Evolutionary conservation across 495 filamentous ascomycete genomes (phyloP).

Genomic region (Talaromyces trachyspermus): DNA sequence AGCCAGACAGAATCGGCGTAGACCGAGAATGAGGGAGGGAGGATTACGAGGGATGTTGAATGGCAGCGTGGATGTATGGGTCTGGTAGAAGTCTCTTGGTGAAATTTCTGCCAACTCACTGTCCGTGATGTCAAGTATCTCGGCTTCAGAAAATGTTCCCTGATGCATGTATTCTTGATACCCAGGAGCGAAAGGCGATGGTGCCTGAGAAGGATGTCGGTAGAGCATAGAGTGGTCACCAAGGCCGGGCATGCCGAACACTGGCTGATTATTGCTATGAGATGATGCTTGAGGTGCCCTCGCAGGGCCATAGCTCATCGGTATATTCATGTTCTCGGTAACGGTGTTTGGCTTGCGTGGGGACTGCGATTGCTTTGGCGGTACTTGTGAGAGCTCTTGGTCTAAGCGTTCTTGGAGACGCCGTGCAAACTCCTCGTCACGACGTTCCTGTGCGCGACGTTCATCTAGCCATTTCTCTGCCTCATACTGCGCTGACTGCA

Average conservation of each 20-base stretch:
- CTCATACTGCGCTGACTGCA: conserved; percentile 8
- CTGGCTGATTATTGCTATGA: not conserved
- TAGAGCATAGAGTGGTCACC: not conserved
- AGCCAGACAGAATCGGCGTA: too few species aligned
- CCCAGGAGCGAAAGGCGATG: not conserved
- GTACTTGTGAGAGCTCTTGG: conserved; percentile 7
- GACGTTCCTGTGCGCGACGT: conserved; percentile 29
- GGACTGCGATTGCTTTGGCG: conserved; percentile 8
- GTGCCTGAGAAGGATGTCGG: not conserved
- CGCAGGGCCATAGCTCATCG: too few species aligned
- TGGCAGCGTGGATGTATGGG: not conserved
- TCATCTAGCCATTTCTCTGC: conserved; percentile 28
- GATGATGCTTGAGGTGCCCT: too few species aligned
- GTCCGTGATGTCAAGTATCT: conserved; percentile 15
- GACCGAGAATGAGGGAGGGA: too few species aligned
- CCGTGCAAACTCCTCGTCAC: conserved; percentile 44
- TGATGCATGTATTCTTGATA: not conserved
- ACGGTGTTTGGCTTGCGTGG: too few species aligned
- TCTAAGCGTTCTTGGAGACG: conserved; percentile 23
- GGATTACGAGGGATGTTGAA: not conserved
- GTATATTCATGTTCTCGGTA: too few species aligned
- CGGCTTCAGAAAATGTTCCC: too few species aligned
- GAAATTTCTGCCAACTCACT: conserved; percentile 25
- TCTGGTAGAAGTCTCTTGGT: conserved; percentile 12
- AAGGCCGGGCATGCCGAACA: not conserved